Conservation (phyloP, 345 rosid genomes). For the Citrus maxima region DNA sequence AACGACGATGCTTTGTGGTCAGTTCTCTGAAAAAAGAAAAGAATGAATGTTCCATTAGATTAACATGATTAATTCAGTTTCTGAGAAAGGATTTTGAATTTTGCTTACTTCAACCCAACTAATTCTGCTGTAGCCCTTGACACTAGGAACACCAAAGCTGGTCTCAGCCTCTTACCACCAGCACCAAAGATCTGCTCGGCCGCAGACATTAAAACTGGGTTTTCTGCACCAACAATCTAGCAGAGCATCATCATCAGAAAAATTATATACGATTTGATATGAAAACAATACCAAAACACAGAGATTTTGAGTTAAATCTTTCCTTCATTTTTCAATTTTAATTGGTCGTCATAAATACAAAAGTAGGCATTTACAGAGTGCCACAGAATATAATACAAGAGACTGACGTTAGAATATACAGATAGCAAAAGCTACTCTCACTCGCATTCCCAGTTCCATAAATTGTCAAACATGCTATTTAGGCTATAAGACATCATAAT, state of each 20-base stretch:
- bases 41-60: slow-evolving; percentile 1
- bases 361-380: neutral
- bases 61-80: neutral
- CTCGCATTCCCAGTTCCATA: neutral
- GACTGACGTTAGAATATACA: neutral
- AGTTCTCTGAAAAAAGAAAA: slow-evolving; percentile 55
- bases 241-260: slow-evolving; percentile 34
- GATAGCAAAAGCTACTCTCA: neutral
- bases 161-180: slow-evolving; percentile 98
- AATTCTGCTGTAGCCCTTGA: slow-evolving; percentile 91
- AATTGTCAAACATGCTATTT: neutral
- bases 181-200: slow-evolving; percentile 98
- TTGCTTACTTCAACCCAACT: slow-evolving; percentile 62
- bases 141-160: slow-evolving; percentile 89
- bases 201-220: slow-evolving; percentile 90
- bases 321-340: neutral
- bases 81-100: slow-evolving; percentile 3
- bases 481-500: neutral
- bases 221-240: slow-evolving; percentile 97
- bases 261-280: slow-evolving; percentile 1
- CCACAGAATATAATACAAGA: neutral
- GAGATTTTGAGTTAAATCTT: neutral
- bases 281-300: neutral
- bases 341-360: neutral
- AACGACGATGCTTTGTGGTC: slow-evolving; percentile 71